Evolutionary conservation across 176 grass and related monocot species (phyloP).

Genomic region (Echinochloa phyllopogon): DNA sequence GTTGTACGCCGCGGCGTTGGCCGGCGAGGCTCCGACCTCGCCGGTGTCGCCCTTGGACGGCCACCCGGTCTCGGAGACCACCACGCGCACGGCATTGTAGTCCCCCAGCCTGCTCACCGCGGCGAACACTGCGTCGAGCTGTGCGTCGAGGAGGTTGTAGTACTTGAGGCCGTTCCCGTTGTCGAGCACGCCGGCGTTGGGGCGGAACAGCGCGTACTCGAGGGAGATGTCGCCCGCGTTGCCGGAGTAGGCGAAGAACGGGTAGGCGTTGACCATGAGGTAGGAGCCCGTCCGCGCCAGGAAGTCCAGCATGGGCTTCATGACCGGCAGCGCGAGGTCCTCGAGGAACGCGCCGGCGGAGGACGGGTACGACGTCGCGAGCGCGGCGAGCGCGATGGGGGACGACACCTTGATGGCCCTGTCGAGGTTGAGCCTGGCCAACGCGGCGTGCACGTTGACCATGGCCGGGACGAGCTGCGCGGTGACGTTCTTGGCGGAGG

Average conservation of each 20-base stretch:
- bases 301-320: constrained; percentile 85
- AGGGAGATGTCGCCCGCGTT: constrained; percentile 74
- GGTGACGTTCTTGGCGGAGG: constrained; percentile 58
- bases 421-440: constrained; percentile 49
- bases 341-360: constrained; percentile 69
- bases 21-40: constrained; percentile 53
- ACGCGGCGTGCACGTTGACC: constrained; percentile 64
- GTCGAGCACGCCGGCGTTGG: constrained; percentile 77
- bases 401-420: constrained; percentile 81
- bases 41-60: constrained; percentile 82
- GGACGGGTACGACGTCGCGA: constrained; percentile 78
- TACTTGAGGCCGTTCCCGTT: constrained; percentile 65
- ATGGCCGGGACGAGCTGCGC: constrained; percentile 64
- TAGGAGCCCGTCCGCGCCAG: constrained; percentile 54
- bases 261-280: constrained; percentile 91
- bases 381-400: constrained; percentile 79
- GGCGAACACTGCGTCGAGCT: constrained; percentile 84
- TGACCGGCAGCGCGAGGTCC: constrained; percentile 68
- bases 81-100: constrained; percentile 61
- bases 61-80: constrained; percentile 93
- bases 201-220: constrained; percentile 95
- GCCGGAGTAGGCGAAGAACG: constrained; percentile 87
- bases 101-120: constrained; percentile 50
- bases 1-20: constrained; percentile 88
- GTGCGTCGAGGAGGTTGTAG: constrained; percentile 88